Conservation (phyloP, 1,284 basidiomycete genomes). For the Leccinum fallax region DNA sequence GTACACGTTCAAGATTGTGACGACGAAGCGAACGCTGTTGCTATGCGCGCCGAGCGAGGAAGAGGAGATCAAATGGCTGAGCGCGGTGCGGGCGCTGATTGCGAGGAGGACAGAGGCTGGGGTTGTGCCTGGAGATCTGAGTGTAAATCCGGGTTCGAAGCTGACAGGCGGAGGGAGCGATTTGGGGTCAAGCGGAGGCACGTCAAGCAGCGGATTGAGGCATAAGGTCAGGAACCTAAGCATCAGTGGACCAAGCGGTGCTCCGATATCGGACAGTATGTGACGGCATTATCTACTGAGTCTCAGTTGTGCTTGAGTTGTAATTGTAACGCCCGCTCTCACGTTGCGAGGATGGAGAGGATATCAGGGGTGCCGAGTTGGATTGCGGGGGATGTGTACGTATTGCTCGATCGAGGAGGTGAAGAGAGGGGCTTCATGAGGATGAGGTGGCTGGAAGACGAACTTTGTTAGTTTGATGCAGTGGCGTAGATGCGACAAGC, state of each 20-base stretch:
- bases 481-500: constrained; percentile 38
- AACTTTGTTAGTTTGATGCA: constrained; percentile 34
- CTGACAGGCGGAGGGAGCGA: constrained; percentile 24
- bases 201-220: constrained; percentile 37
- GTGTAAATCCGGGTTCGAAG: constrained; percentile 23
- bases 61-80: constrained; percentile 98
- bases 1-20: constrained; percentile 93
- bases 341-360: constrained; percentile 16
- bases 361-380: constrained; percentile 8
- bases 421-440: constrained; percentile 4
- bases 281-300: constrained; percentile 28
- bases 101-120: constrained; percentile 63
- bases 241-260: constrained; percentile 35
- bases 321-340: constrained; percentile 26
- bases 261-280: constrained; percentile 23
- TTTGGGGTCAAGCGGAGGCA: constrained; percentile 20
- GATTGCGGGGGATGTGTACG: neutral
- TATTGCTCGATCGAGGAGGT: neutral
- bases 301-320: constrained; percentile 9
- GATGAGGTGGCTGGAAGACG: constrained; percentile 3
- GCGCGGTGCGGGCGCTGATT: constrained; percentile 89
- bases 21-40: constrained; percentile 87
- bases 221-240: constrained; percentile 48
- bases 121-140: constrained; percentile 40
- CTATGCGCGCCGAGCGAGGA: constrained; percentile 96